Base-by-base conservation (phyloP, 768 basidiomycete genomes). In the Suillus paluster region DNA sequence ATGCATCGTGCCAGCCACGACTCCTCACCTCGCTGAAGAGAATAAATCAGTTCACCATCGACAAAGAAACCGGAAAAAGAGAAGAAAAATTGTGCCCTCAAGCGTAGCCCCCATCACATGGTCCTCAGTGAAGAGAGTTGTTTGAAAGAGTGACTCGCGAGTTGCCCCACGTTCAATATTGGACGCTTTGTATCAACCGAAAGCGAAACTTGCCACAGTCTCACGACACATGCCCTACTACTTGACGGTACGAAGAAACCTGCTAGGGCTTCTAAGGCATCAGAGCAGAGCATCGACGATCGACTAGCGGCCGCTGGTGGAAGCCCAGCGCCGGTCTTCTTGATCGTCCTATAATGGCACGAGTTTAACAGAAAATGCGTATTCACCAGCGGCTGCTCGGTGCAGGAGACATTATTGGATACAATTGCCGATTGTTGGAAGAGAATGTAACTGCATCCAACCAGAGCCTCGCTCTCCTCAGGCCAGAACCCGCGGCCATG, bases 101-200 rank as follows among this genome's bases (percentile, higher is more conserved):
- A 84, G 80, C 81, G 96, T 98, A 98, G 96, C 95, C 86, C 91
- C 84, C 86, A 82, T 73, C 81, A 84, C 83, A 82, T 86, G 71
- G 68, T 78, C 83, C 91, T 93, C 78, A 70, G 69, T 81, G 81
- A 80, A 78, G 87, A 85, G 90, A 89, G 94, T 95, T 96, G 94
- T 96, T 94, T 85, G 82, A 81, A 83, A 85, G 86, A 71, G 78
- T n/a, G 54, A 78, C 73, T 63, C 65, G 65, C 60, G 61, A 64
- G 61, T 63, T 67, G 17, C 54, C 54, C 64, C 44, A 59, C 67
- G 64, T 46, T 90, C 79, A 50, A 78, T 97, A 70, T 97, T 72
- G 96, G 96, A 93, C 91, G 84, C 66, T 78, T 91, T 90, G 95
- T 96, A 99, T 99, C 96, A 88, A 90, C 91, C 92, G 83, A 80